Percentiles rank a stretch among this genome's conserved stretches.
Evolutionary conservation across 208 protist genomes (phyloP).

Genomic region (Blastocrithidia nonstop): DNA sequence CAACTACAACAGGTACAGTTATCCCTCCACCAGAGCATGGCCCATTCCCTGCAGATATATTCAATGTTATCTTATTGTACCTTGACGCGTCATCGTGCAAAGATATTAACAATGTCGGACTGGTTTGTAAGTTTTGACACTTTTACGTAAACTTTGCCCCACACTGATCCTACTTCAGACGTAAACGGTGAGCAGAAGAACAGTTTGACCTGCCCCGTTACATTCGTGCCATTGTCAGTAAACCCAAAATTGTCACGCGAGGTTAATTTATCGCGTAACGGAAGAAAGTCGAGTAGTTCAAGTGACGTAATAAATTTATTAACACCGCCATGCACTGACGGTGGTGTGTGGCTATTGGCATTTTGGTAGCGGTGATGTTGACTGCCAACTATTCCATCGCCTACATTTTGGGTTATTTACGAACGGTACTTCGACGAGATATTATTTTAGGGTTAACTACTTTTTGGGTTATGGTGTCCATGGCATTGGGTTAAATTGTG

Average conservation of each 20-base stretch:
- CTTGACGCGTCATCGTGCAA: conserved; percentile 27
- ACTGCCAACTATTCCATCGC: conserved; percentile 58
- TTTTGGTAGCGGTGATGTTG: conserved; percentile 36
- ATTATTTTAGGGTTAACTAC: conserved; percentile 28
- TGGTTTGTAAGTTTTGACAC: conserved; percentile 58
- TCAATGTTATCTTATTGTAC: conserved; percentile 58
- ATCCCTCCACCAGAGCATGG: conserved; percentile 6
- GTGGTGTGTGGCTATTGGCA: conserved; percentile 55
- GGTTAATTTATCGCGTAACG: conserved; percentile 61
- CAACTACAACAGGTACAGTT: no score
- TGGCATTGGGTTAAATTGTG: conserved; percentile 47
- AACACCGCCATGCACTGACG: conserved; percentile 33
- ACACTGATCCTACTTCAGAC: conserved; percentile 68
- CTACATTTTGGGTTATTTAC: conserved; percentile 54
- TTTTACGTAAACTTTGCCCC: conserved; percentile 65
- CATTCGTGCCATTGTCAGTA: conserved; percentile 39
- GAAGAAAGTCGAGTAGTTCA: conserved; percentile 31
- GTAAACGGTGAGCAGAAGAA: conserved; percentile 26
- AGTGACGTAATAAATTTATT: conserved; percentile 30
- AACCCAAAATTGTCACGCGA: conserved; percentile 64
- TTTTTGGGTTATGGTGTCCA: conserved; percentile 34
- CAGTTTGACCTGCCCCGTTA: conserved; percentile 38
- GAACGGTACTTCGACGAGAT: conserved; percentile 40
- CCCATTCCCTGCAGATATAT: conserved; percentile 54
- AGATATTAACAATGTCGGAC: conserved; percentile 42